Evolutionary conservation across 2,329 filamentous ascomycete species (phyloP), one percentile per base, ranked within the genome.

Genomic region (Aspergillus aculeatinus): DNA sequence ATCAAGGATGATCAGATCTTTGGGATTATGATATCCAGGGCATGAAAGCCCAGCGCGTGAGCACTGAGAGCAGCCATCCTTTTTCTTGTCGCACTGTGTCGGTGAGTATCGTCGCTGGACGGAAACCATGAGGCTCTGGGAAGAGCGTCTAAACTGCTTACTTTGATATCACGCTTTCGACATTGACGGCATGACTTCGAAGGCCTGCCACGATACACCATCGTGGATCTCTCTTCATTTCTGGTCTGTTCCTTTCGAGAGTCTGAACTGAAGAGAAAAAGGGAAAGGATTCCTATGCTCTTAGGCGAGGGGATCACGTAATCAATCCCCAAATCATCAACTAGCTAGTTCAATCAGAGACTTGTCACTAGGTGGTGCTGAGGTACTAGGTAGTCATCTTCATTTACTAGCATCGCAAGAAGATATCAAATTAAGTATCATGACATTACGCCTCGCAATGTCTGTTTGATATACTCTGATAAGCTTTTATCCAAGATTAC

Each of bases 401-500:
- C 27, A 29, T 29, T 29, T 29, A 29, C 27, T 29, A 29, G 7
- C 27, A 29, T 9, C 27, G 27, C 27, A 29, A 29, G 27, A 29
- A 29, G 27, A 29, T 2, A 29, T 10, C 27, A 29, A 9, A 29
- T 29, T 29, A 29, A 29, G 7, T 10, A 29, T 2, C 27, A 29
- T 29, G 9, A 29, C 27, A 29, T 29, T 29, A 2, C 7, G 27
- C 7, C 7, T 7, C 27, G 27, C 27, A 9, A 29, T 29, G 27
- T 29, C 27, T 29, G 27, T 29, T 29, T 29, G 7, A 9, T 29
- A 29, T 29, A 9, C 7, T 9, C 39, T 44, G 6, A 44, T 19
- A 19, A 27, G 57, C 50, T 48, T 50, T 39, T 48, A n/a, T 12
- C 25, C 16, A n/a, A 21, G 16, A 64, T 73, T 61, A 78, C 61